Evolutionary conservation across 495 filamentous ascomycete species (phyloP).

Genomic region (Penicillium cosmopolitanum): DNA sequence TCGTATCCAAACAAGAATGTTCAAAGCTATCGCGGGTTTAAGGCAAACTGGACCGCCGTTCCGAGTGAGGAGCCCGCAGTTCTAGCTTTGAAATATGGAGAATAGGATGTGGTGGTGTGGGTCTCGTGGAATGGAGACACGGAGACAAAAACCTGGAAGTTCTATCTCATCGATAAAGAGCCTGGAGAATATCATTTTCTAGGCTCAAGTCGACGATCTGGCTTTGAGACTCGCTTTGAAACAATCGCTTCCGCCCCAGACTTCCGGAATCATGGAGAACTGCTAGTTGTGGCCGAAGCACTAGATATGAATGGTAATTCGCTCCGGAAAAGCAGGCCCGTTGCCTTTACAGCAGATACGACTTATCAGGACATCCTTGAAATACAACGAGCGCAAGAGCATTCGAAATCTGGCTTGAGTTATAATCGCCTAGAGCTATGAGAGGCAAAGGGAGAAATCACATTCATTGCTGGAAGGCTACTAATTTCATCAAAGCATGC

Average conservation of each 20-base stretch:
- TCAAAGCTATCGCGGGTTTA: slow-evolving; percentile 30
- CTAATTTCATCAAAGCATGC: neutral
- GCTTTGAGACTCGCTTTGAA: slow-evolving; percentile 6
- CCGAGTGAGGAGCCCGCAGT: slow-evolving; percentile 30
- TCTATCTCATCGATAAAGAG: slow-evolving; percentile 17
- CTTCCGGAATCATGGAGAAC: neutral
- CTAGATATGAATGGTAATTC: neutral
- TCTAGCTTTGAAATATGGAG: slow-evolving; percentile 19
- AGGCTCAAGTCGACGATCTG: neutral
- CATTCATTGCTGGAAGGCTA: neutral
- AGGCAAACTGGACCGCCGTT: slow-evolving; percentile 27
- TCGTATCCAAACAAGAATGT: slow-evolving; percentile 13
- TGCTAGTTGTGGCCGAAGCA: neutral
- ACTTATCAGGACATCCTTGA: slow-evolving; percentile 2
- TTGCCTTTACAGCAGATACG: neutral
- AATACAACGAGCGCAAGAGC: neutral
- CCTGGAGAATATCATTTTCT: neutral
- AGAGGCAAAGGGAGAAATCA: neutral
- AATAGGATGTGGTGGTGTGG: slow-evolving; percentile 17
- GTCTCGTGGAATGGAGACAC: slow-evolving; percentile 49
- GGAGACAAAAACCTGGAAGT: slow-evolving; percentile 35
- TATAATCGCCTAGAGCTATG: neutral
- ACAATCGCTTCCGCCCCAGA: neutral
- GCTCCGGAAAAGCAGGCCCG: slow-evolving; percentile 6
- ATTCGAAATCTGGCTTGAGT: no score